Evolutionary conservation across 1,284 basidiomycete species (phyloP), one percentile per base, ranked within the genome.

Genomic region (Cutaneotrichosporon mucoides): DNA sequence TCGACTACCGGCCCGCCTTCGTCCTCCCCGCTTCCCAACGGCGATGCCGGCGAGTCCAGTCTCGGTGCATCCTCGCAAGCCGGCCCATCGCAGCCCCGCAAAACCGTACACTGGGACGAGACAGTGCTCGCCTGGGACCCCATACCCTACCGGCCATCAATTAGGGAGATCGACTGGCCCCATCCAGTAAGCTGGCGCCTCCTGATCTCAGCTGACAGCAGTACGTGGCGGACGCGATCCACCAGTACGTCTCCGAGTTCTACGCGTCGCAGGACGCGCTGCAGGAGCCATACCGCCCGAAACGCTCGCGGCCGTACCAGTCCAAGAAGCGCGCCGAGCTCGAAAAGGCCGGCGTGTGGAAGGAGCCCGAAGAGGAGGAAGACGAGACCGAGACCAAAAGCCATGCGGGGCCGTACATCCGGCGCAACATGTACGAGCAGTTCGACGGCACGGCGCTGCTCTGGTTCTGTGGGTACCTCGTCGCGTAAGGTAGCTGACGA

Each of bases 401-500:
- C 12, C 37, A 53, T 36, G 33, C 16, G 5, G 34, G 43, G 6
- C 47, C 34, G 35, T 56, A 61, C 15, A 45, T 40, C 40, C 44
- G 41, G 5, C 51, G 67, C 33, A 70, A 75, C 55, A 73, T 76
- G 73, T 60, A 58, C 35, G 57, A 55, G 5, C 66, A 68, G 8
- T 55, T 75, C 11, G 70, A 73, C 47, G 71, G 69, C 2, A 53
- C 62, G 11, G 73, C 68, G 9, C 60, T 76, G 37, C 57, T 74
- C 38, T 70, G 68, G 5, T 40, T 76, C n/a, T 68, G 73, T 73
- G 50, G 59, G 71, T 65, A 11, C n/a, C 7, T 8, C 11, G 5
- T 13, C 11, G 15, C 12, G 16, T 5, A 16, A 24, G 7, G n/a
- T 5, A 12, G 57, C 61, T 62, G 50, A 62, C 45, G 13, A 15